Evolutionary conservation across 192 early-diverging fungal species (phyloP).

Genomic region (Piromyces sp.): DNA sequence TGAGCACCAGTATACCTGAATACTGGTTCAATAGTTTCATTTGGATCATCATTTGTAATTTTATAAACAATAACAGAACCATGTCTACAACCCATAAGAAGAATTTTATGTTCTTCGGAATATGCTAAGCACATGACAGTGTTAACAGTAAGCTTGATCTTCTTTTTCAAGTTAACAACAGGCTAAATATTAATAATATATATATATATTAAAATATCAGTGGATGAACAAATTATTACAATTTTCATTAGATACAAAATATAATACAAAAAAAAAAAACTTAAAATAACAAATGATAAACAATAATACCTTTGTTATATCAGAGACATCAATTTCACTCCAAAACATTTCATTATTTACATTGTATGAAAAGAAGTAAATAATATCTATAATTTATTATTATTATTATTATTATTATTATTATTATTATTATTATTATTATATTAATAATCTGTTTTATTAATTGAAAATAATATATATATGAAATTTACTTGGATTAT

Average conservation of each 20-base stretch:
- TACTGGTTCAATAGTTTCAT: constrained; percentile 5
- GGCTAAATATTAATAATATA: neutral
- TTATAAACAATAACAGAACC: constrained; percentile 12
- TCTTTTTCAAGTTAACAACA: neutral
- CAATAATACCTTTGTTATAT: neutral
- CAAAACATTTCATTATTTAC: neutral
- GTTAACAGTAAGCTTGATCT: neutral
- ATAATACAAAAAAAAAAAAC: neutral
- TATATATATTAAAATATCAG: neutral
- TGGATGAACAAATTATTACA: too few relatives aligned
- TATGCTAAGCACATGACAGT: constrained; percentile 4
- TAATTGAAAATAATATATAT: neutral
- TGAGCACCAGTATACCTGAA: constrained; percentile 19
- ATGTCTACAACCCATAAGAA: constrained; percentile 8
- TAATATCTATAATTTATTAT: neutral
- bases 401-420: too few relatives aligned
- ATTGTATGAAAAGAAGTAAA: neutral
- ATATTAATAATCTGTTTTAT: too few relatives aligned
- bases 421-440: too few relatives aligned
- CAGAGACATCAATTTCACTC: neutral
- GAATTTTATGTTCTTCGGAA: neutral
- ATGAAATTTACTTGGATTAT: neutral
- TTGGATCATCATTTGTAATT: neutral
- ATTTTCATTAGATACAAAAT: too few relatives aligned
- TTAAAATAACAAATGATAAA: neutral